A percentile compares a stretch with the other conserved stretches of the same genome.
Evolutionary conservation across 164 flowering plant species (phyloP).

Genomic region (Santalum album): DNA sequence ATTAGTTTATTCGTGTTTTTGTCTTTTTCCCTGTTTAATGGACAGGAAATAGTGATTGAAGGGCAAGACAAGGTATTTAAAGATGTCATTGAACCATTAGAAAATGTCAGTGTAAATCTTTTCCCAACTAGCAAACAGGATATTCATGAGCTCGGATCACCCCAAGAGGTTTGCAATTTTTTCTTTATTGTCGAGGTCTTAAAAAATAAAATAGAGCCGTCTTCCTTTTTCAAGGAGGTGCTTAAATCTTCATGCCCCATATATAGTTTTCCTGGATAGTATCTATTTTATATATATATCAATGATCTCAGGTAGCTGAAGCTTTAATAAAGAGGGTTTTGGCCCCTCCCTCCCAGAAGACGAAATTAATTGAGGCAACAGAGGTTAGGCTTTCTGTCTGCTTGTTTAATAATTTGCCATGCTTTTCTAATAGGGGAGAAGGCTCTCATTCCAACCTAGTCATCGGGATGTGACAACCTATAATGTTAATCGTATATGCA

Average conservation of each 20-base stretch:
- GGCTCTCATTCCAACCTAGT: not conserved
- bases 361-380: slow-evolving; percentile 65
- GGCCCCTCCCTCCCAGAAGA: slow-evolving; percentile 79
- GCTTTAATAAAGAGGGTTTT: slow-evolving; percentile 64
- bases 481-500: too few species aligned
- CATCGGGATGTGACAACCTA: not conserved
- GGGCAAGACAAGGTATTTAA: slow-evolving; percentile 95
- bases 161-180: slow-evolving; percentile 48
- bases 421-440: not conserved
- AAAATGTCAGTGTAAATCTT: slow-evolving; percentile 76
- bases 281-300: not conserved
- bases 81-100: slow-evolving; percentile 93
- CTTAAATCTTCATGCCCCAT: too few species aligned
- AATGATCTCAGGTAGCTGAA: slow-evolving; percentile 66
- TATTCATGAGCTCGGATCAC: slow-evolving; percentile 80
- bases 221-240: too few species aligned
- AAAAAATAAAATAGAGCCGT: too few species aligned
- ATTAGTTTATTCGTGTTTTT: not conserved
- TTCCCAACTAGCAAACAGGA: slow-evolving; percentile 64
- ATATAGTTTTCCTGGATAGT: too few species aligned
- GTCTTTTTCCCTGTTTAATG: slow-evolving; percentile 1
- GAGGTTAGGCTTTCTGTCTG: slow-evolving; percentile 42
- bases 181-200: not conserved
- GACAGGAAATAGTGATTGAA: slow-evolving; percentile 71
- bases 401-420: not conserved